Evolutionary conservation across 2,329 filamentous ascomycete genomes (phyloP).

Genomic region (Aspergillus floridensis): DNA sequence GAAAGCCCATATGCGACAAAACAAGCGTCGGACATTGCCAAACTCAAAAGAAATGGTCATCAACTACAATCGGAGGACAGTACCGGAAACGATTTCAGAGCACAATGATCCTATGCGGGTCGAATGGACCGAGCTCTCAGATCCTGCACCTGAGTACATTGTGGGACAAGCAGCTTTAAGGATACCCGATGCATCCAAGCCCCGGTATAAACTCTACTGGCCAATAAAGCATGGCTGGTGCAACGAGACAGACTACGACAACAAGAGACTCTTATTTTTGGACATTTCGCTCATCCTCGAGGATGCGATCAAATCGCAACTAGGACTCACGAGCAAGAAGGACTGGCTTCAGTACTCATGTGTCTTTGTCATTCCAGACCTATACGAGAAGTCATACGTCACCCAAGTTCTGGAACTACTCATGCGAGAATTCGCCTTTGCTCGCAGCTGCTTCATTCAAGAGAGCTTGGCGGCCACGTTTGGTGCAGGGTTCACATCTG

Average conservation of each 20-base stretch:
- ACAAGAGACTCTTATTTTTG: slow-evolving; percentile 74
- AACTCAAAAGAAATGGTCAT: slow-evolving; percentile 95
- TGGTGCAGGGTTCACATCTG: slow-evolving; percentile 88
- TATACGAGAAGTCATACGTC: slow-evolving; percentile 93
- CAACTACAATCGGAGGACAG: slow-evolving; percentile 84
- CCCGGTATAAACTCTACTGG: slow-evolving; percentile 91
- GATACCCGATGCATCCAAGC: slow-evolving; percentile 83
- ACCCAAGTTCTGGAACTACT: slow-evolving; percentile 79
- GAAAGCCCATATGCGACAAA: slow-evolving; percentile 84
- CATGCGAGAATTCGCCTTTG: slow-evolving; percentile 86
- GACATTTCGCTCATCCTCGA: slow-evolving; percentile 87
- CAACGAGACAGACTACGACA: slow-evolving; percentile 85
- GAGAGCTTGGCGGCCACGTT: slow-evolving; percentile 94
- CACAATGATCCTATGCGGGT: slow-evolving; percentile 94
- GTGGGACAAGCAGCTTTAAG: slow-evolving; percentile 79
- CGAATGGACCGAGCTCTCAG: slow-evolving; percentile 84
- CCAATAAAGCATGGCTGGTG: slow-evolving; percentile 82
- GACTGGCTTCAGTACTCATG: slow-evolving; percentile 90
- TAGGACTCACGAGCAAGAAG: slow-evolving; percentile 72
- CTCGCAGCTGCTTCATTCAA: slow-evolving; percentile 87
- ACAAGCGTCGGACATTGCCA: slow-evolving; percentile 92
- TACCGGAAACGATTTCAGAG: slow-evolving; percentile 82
- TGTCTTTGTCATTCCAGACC: slow-evolving; percentile 93
- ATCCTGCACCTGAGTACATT: slow-evolving; percentile 70
- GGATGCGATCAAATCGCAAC: slow-evolving; percentile 78